A percentile compares a stretch with the other conserved stretches of the same genome.
Evolutionary conservation across 306 rosid genomes (phyloP).

Genomic region (Trifolium dubium): DNA sequence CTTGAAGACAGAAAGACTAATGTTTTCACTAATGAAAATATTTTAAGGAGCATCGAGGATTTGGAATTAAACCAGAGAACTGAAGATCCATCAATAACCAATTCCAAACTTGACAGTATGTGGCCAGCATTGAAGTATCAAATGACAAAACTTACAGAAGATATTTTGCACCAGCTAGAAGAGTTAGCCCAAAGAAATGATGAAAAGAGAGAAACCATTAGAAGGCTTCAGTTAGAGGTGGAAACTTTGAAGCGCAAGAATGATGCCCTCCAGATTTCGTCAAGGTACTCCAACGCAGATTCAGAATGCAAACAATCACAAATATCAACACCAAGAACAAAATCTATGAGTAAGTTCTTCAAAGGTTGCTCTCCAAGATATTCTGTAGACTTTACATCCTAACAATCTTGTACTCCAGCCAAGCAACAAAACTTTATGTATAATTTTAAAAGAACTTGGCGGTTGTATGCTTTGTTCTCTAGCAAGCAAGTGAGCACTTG

Average conservation of each 20-base stretch:
- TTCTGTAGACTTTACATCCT: constrained; percentile 27
- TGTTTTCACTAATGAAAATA: constrained; percentile 22
- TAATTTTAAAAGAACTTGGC: constrained; percentile 15
- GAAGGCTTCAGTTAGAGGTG: constrained; percentile 51
- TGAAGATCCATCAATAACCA: constrained; percentile 39
- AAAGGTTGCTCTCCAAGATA: constrained; percentile 52
- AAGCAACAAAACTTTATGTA: constrained; percentile 6
- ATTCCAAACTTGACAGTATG: constrained; percentile 35
- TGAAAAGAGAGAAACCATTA: constrained; percentile 63
- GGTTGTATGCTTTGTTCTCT: constrained; percentile 19
- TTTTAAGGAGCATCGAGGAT: constrained; percentile 26
- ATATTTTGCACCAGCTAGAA: constrained; percentile 51
- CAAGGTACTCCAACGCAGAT: constrained; percentile 46
- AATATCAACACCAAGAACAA: constrained; percentile 40
- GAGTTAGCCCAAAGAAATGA: constrained; percentile 60
- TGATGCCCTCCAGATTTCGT: constrained; percentile 48
- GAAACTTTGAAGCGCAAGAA: constrained; percentile 54
- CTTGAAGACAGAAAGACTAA: constrained; percentile 33
- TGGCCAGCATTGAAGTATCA: constrained; percentile 43
- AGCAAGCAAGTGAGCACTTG: constrained; percentile 32
- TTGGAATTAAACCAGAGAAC: constrained; percentile 32
- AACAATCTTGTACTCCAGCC: constrained; percentile 21
- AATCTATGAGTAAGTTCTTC: constrained; percentile 41
- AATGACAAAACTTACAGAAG: constrained; percentile 53
- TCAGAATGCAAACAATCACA: constrained; percentile 42